phyloP scores from a whole-genome alignment of 1,284 basidiomycete genomes.

The Fomitopsis schrenkii region DNA sequence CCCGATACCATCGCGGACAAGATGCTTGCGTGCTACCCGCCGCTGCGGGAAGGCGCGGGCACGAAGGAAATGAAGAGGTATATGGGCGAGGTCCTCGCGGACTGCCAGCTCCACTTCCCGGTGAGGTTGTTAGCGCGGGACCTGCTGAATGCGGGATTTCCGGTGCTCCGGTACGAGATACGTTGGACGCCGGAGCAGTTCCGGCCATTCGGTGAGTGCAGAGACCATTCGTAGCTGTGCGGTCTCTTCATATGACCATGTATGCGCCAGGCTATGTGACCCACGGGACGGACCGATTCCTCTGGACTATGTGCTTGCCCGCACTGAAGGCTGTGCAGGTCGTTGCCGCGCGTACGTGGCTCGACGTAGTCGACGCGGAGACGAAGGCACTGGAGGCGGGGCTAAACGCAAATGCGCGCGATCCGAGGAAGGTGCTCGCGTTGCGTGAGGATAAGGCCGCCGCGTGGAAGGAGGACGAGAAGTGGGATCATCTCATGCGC shows the following conservation, averaged over 20 bases:
- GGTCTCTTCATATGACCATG: slow-evolving; percentile 2
- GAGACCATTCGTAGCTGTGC: neutral
- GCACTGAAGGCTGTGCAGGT: slow-evolving; percentile 30
- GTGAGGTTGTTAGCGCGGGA: slow-evolving; percentile 61
- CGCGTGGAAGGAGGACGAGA: slow-evolving; percentile 44
- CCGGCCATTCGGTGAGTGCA: slow-evolving; percentile 45
- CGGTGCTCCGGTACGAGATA: slow-evolving; percentile 65
- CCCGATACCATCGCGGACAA: slow-evolving; percentile 39
- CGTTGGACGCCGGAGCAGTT: slow-evolving; percentile 62
- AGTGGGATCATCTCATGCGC: slow-evolving; percentile 41
- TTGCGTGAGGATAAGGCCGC: slow-evolving; percentile 45
- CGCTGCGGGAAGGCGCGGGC: slow-evolving; percentile 32
- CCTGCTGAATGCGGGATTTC: slow-evolving; percentile 49
- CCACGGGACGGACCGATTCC: slow-evolving; percentile 55
- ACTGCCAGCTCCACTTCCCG: slow-evolving; percentile 69
- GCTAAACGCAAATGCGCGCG: slow-evolving; percentile 25
- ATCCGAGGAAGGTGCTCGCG: slow-evolving; percentile 38
- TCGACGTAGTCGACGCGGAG: slow-evolving; percentile 36
- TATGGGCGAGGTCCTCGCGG: slow-evolving; percentile 60
- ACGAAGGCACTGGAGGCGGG: slow-evolving; percentile 26
- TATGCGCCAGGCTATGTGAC: slow-evolving; percentile 54
- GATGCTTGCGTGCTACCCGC: slow-evolving; percentile 43
- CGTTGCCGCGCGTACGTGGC: slow-evolving; percentile 41
- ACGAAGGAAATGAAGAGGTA: slow-evolving; percentile 39
- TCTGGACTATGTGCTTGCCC: slow-evolving; percentile 43